Evolutionary conservation across 148 eudicot species (phyloP), one percentile per base, ranked within the genome.

Genomic region (Pouteria glomerata): DNA sequence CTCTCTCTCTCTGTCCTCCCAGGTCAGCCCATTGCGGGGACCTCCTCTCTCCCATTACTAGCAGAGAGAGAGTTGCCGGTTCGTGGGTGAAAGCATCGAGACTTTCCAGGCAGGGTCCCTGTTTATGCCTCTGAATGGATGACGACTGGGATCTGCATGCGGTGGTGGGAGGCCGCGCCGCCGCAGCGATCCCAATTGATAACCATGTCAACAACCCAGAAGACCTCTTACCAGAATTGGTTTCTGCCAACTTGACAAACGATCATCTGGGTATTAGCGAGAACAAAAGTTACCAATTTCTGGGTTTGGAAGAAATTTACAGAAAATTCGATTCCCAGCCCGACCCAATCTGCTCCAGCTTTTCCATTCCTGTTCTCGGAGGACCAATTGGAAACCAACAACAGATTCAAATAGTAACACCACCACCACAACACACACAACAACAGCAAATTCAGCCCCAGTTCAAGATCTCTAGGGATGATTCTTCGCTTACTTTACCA

Each of bases 71-170:
- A 62, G 45, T 19, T 4, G 18, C 5, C 1, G 52, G 18, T 23
- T 42, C 7, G 66, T 62, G 11, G 35, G 66, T 62, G 66, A 16
- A 15, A 30, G 47, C 29, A 18, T 30, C 37, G 52, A n/a, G 12
- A 45, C 55, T 26, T 69, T 26, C 61, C 50, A 60, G 12, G 61
- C 41, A 51, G 23, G 15, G 60, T 55, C 29, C 24, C 42, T 4
- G 6, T 15, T 42, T 23, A 1, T 0, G 11, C 14, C 4, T 27
- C 14, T 30, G 1, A 21, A 80, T 81, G 82, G 77, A 72, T 33
- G 81, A 84, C 23, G 85, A 61, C n/a, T 81, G 87, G 87, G 85
- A 84, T 75, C 60, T 84, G 60, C 66, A 76, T 47, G 87, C 87
- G 67, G 87, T 84, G 77, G 87, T 81, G 70, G 74, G 77, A 66